These are phyloP conservation scores for Spizellomyces sp. DNA, from an alignment of 192 early-diverging fungal genomes.

Conservation along the genomic window DNA sequence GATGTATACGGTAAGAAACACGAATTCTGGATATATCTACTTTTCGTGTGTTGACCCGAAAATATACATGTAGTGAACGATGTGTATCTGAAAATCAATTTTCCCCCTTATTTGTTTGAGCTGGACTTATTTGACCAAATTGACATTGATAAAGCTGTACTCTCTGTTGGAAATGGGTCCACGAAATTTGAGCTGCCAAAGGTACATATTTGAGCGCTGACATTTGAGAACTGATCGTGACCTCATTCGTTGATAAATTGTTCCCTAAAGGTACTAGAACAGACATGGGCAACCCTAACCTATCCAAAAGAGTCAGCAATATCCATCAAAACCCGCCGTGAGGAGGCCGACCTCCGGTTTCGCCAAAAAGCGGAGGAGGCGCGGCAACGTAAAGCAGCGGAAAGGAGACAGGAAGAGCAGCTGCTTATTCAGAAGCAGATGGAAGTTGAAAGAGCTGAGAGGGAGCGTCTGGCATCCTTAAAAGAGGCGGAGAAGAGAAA, in stretches of 20 bases:
- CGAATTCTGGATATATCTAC: neutral
- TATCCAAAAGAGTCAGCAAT: neutral
- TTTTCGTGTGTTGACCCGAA: neutral
- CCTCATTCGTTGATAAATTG: neutral
- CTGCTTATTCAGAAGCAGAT: slow-evolving; percentile 51
- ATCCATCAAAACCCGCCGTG: neutral
- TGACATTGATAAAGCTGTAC: slow-evolving; percentile 38
- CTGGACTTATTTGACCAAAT: slow-evolving; percentile 43
- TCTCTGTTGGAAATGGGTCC: slow-evolving; percentile 41
- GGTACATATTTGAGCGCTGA: slow-evolving; percentile 8
- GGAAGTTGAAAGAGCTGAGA: slow-evolving; percentile 47
- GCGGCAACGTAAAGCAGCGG: slow-evolving; percentile 1
- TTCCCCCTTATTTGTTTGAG: slow-evolving; percentile 57
- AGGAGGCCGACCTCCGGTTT: slow-evolving; percentile 10
- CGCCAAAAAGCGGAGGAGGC: slow-evolving; percentile 33
- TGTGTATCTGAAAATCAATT: slow-evolving; percentile 56
- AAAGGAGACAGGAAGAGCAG: slow-evolving; percentile 42
- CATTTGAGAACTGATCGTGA: neutral
- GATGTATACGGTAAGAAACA: slow-evolving; percentile 47
- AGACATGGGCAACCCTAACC: slow-evolving; percentile 1
- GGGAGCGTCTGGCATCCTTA: slow-evolving; percentile 35
- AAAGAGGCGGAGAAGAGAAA: slow-evolving; percentile 42
- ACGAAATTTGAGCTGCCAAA: slow-evolving; percentile 48
- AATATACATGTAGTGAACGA: slow-evolving; percentile 40
- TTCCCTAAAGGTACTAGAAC: slow-evolving; percentile 1